These are phyloP conservation scores for Salix udensis DNA, from an alignment of 345 rosid species.

Conservation along the genomic window DNA sequence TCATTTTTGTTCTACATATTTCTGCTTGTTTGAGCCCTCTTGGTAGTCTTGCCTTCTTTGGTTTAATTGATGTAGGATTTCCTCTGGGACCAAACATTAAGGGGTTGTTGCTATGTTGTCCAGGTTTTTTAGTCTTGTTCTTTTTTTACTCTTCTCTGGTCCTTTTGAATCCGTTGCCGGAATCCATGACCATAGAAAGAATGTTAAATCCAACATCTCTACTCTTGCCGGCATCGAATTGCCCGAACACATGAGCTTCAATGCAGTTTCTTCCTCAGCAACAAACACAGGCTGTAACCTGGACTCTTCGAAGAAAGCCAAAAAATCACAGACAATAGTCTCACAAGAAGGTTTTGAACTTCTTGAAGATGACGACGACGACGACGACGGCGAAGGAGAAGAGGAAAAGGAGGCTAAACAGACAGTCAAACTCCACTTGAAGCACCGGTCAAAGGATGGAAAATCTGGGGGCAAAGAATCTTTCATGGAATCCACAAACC, in stretches of 20 bases:
- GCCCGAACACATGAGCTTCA: conserved; percentile 61
- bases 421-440: conserved; percentile 61
- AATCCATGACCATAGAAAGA: conserved; percentile 25
- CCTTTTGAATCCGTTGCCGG: conserved; percentile 36
- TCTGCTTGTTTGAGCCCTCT: not conserved
- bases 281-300: conserved; percentile 47
- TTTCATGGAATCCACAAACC: conserved; percentile 39
- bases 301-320: conserved; percentile 31
- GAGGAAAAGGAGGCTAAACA: conserved; percentile 15
- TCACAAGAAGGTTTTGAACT: conserved; percentile 2
- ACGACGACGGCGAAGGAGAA: not conserved
- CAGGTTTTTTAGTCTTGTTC: conserved; percentile 29
- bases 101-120: conserved; percentile 45
- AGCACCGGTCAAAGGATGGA: conserved; percentile 39
- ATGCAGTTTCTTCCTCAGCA: conserved; percentile 63
- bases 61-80: conserved; percentile 16
- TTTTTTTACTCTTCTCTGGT: conserved; percentile 34
- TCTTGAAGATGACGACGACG: not conserved
- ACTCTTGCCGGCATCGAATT: conserved; percentile 59
- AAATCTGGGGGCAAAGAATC: conserved; percentile 37
- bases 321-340: conserved; percentile 18
- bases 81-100: conserved; percentile 15
- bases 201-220: conserved; percentile 36
- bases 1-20: too few species aligned
- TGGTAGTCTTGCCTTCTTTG: not conserved